Percentiles rank a stretch among this genome's conserved stretches.
phyloP scores from a whole-genome alignment of 129 eudicot species.

The Flaveria bidentis region DNA sequence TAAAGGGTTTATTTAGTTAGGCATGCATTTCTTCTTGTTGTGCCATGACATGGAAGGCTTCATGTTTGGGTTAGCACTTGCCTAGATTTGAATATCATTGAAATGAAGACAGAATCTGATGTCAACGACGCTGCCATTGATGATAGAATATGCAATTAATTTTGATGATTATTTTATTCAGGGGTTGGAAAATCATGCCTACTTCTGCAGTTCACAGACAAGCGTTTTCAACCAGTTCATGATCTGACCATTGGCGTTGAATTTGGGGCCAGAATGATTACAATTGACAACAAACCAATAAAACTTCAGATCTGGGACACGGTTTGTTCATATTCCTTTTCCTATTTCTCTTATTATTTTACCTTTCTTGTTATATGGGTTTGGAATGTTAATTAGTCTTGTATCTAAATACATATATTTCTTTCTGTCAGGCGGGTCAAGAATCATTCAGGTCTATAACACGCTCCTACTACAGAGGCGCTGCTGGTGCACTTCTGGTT shows the following conservation, averaged over 20 bases:
- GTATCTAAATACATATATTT: not conserved
- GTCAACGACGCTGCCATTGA: not conserved
- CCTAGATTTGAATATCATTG: not conserved
- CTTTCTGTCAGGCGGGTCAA: conserved; percentile 83
- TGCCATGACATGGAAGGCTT: not conserved
- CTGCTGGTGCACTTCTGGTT: conserved; percentile 93
- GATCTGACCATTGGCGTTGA: conserved; percentile 92
- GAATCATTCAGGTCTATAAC: conserved; percentile 94
- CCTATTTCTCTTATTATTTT: not conserved
- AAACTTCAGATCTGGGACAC: conserved; percentile 76
- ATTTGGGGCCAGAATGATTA: conserved; percentile 94
- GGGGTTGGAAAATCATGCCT: conserved; percentile 70
- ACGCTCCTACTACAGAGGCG: conserved; percentile 93
- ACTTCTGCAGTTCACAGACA: conserved; percentile 91
- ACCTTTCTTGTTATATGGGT: not conserved
- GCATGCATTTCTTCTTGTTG: not conserved
- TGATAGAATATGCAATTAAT: not conserved
- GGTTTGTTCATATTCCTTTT: conserved; percentile 26
- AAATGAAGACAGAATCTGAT: not conserved
- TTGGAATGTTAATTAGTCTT: not conserved
- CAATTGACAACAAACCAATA: conserved; percentile 81
- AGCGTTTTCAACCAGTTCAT: conserved; percentile 94
- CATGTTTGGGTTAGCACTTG: not conserved
- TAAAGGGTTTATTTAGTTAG: not conserved
- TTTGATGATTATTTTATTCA: conserved; percentile 11